Evolutionary conservation across 192 early-diverging fungal species (phyloP).

Genomic region (Coemansia sp.): DNA sequence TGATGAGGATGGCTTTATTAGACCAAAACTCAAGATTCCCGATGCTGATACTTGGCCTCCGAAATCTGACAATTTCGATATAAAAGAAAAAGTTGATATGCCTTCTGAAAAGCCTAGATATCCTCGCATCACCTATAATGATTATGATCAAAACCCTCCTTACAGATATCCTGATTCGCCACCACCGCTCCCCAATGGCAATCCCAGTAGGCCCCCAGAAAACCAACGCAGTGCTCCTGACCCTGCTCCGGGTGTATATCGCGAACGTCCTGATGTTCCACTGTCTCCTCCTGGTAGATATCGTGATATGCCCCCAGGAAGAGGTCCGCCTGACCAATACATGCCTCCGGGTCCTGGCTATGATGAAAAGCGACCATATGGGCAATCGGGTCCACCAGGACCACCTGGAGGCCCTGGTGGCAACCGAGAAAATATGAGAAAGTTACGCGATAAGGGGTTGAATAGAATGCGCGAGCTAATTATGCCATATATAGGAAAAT

Average conservation of each 20-base stretch:
- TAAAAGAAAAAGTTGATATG: background rate
- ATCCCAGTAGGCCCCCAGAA: background rate
- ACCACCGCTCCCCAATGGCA: background rate
- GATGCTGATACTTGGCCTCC: conserved; percentile 1
- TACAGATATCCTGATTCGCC: background rate
- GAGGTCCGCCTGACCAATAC: background rate
- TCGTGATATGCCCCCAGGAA: background rate
- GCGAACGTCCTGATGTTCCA: background rate
- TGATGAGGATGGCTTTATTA: conserved; percentile 8
- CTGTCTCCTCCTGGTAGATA: background rate
- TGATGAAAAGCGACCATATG: conserved; percentile 7
- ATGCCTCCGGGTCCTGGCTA: background rate
- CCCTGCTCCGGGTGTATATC: background rate
- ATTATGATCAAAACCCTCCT: background rate
- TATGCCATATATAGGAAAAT: conserved; percentile 36
- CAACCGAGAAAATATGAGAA: background rate
- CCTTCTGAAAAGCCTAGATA: background rate
- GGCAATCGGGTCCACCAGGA: background rate
- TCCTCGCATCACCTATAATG: conserved; percentile 12
- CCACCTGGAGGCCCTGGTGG: conserved; percentile 1
- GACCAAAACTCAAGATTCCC: conserved; percentile 1
- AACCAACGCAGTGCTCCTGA: background rate
- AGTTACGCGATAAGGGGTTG: background rate
- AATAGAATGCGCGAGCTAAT: background rate
- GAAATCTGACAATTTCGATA: background rate